Conservation (phyloP, 1,139 yeast genomes). For the Geotrichum cucujoidarum region DNA sequence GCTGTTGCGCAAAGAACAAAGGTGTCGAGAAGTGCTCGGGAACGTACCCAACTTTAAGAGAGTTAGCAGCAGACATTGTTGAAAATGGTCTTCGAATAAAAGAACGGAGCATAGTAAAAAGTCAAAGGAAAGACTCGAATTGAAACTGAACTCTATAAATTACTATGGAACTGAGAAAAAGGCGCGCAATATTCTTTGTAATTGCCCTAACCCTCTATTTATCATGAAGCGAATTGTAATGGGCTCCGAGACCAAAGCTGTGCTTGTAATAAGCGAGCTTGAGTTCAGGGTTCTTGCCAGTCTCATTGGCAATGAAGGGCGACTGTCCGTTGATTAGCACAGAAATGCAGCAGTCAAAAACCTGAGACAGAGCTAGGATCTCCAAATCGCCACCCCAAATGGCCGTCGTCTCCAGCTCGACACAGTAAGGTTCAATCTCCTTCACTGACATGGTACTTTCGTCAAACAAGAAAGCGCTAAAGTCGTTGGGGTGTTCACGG, state of each 20-base stretch:
- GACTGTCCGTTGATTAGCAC: slow-evolving; percentile 75
- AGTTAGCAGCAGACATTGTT: slow-evolving; percentile 17
- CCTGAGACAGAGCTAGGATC: slow-evolving; percentile 68
- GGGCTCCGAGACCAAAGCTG: slow-evolving; percentile 87
- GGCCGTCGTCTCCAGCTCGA: slow-evolving; percentile 64
- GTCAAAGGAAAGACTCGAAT: not conserved
- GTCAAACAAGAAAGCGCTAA: slow-evolving; percentile 76
- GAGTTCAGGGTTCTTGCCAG: slow-evolving; percentile 44
- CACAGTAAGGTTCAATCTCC: slow-evolving; percentile 65
- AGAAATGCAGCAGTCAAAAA: slow-evolving; percentile 64
- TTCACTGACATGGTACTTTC: slow-evolving; percentile 59
- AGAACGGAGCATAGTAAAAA: not conserved
- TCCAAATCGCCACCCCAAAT: slow-evolving; percentile 98
- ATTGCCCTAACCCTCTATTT: slow-evolving; percentile 6
- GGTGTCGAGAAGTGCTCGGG: slow-evolving; percentile 95
- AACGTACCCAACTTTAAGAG: slow-evolving; percentile 65
- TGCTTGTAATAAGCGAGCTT: slow-evolving; percentile 79
- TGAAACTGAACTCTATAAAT: no score
- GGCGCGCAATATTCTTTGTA: not conserved
- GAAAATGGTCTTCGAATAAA: slow-evolving; percentile 4
- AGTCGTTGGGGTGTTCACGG: slow-evolving; percentile 58
- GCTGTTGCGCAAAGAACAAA: slow-evolving; percentile 59
- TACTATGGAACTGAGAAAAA: not conserved
- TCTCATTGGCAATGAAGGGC: slow-evolving; percentile 54
- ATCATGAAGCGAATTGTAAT: slow-evolving; percentile 75